Percentiles rank a stretch among this genome's conserved stretches.
Conservation (phyloP, 164 flowering plant species). For the Liriodendron chinense region DNA sequence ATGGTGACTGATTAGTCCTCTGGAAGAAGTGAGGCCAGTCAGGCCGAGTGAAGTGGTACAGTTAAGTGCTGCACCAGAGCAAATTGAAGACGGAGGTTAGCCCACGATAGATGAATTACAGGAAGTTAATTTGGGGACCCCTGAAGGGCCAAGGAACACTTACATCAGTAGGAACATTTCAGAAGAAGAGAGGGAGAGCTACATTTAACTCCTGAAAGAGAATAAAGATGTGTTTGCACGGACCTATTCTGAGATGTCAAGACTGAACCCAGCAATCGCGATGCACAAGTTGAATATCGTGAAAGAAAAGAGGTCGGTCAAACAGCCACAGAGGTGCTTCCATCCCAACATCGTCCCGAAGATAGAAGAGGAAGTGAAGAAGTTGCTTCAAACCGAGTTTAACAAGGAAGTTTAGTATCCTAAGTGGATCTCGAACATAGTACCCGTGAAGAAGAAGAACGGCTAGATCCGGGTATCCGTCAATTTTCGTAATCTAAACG, state of each 20-base stretch:
- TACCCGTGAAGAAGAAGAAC: neutral
- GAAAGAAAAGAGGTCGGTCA: neutral
- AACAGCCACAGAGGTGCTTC: neutral
- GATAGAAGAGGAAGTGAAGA: neutral
- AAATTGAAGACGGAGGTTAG: no score
- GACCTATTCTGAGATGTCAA: neutral
- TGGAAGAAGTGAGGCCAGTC: no score
- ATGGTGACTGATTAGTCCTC: no score
- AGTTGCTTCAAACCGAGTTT: neutral
- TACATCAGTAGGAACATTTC: no score
- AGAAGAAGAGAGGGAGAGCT: no score
- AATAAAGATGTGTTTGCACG: neutral
- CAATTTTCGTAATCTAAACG: neutral
- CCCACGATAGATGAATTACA: no score
- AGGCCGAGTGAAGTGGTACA: no score
- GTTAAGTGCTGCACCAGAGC: no score
- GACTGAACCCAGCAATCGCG: neutral
- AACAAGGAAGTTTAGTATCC: neutral
- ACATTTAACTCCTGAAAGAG: neutral
- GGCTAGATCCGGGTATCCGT: neutral
- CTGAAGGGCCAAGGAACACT: no score
- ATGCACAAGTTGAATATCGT: neutral
- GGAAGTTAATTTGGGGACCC: no score
- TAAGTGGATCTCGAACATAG: neutral
- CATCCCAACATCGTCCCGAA: neutral